These are phyloP conservation scores for Fimicolochytrium jonesii DNA, from an alignment of 192 early-diverging fungal genomes.

Conservation along the genomic window DNA sequence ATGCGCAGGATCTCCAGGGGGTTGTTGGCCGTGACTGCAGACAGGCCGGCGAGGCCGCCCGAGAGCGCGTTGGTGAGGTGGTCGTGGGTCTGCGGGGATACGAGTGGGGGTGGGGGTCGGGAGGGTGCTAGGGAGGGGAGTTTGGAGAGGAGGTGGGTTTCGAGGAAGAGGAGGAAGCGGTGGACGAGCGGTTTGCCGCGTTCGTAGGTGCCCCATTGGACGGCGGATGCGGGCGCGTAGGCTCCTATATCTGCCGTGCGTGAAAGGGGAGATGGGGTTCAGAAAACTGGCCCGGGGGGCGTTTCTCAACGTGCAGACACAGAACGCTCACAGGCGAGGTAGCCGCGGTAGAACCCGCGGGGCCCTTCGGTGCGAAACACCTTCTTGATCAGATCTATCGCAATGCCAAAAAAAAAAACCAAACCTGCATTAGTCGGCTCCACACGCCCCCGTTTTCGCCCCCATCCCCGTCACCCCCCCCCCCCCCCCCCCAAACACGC, in stretches of 20 bases:
- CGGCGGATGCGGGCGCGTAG: slow-evolving; percentile 38
- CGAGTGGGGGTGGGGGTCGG: neutral
- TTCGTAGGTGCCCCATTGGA: slow-evolving; percentile 51
- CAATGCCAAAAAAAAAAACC: neutral
- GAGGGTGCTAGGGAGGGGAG: too few relatives aligned
- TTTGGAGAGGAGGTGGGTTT: neutral
- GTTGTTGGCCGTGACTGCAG: slow-evolving; percentile 41
- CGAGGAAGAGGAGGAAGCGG: slow-evolving; percentile 9
- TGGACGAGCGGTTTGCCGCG: slow-evolving; percentile 29
- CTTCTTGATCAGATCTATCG: slow-evolving; percentile 28
- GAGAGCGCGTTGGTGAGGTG: slow-evolving; percentile 19
- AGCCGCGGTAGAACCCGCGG: slow-evolving; percentile 43
- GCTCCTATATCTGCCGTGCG: neutral
- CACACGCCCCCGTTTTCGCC: neutral
- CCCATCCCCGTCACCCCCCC: too few relatives aligned
- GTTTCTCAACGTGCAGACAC: neutral
- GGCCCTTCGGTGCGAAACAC: slow-evolving; percentile 31
- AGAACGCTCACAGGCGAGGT: slow-evolving; percentile 24
- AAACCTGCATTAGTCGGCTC: neutral
- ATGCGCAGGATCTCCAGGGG: slow-evolving; percentile 44
- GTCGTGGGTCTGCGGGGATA: slow-evolving; percentile 1
- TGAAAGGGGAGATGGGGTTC: neutral
- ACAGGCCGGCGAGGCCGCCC: slow-evolving; percentile 33
- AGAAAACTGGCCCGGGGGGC: too few relatives aligned
- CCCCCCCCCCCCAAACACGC: too few relatives aligned